phyloP scores from a whole-genome alignment of 768 basidiomycete genomes.

The Mrakia frigida region DNA sequence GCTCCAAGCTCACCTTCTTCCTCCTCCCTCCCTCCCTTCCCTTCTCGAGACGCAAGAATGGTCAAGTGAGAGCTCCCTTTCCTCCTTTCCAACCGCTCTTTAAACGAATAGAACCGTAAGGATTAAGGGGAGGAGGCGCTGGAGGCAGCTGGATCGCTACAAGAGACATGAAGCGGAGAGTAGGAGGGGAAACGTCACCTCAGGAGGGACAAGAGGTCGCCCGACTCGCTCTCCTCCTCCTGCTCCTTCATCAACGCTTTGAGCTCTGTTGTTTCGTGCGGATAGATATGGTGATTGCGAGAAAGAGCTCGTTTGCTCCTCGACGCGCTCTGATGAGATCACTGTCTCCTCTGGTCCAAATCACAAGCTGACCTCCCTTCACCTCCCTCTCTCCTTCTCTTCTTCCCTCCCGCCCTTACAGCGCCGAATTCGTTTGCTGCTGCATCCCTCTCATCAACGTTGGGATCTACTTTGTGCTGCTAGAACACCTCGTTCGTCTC shows the following conservation, averaged over 20 bases:
- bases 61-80: background rate
- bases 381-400: background rate
- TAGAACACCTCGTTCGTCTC: slow-evolving; percentile 61
- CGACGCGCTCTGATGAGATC: no score
- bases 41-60: background rate
- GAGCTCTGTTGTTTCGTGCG: no score
- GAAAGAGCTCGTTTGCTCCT: no score
- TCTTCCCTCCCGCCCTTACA: background rate
- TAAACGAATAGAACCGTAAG: background rate
- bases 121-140: background rate
- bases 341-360: background rate
- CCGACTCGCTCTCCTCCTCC: no score
- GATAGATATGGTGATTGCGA: no score
- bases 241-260: no score
- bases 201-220: no score
- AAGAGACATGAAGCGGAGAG: no score
- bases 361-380: background rate
- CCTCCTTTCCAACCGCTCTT: background rate
- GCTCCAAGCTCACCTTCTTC: background rate
- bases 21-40: background rate
- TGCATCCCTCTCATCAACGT: slow-evolving; percentile 76
- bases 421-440: slow-evolving; percentile 27
- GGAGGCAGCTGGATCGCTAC: no score
- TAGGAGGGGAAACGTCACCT: no score
- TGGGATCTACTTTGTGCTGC: slow-evolving; percentile 75